Evolutionary conservation across 306 rosid species (phyloP), one percentile per base, ranked within the genome.

Genomic region (Cucumis cinereus): DNA sequence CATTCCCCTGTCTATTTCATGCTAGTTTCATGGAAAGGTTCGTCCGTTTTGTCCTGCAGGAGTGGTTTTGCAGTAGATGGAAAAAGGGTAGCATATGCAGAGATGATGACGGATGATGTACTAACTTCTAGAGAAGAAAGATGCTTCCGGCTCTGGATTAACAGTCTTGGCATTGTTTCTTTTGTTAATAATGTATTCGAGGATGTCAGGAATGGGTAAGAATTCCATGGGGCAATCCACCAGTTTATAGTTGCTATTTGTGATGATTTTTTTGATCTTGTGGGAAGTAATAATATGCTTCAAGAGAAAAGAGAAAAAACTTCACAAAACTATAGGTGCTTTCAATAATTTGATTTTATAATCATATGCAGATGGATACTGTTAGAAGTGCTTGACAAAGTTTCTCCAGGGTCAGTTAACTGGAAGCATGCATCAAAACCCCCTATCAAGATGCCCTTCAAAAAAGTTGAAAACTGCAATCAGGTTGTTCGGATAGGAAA

Each of bases 401-500:
- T 95, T 66, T 90, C 91, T 84, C 90, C 91, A 1, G 97, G 92
- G 66, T 86, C 91, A 16, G 98, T 95, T 74, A 82, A 86, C 81
- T 95, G 97, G 98, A 95, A 90, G 80, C 93, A 85, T n/a, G 92
- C 99, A 78, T 84, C 99, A 72, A 95, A 75, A 75, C 99, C 99
- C 43, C 99, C 99, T n/a, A 86, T 92, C 45, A 95, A 79, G 84
- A 92, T 95, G 99, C 99, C 98, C 5, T 95, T 95, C 80, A 89
- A 91, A 83, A 95, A 95, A 77, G 91, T 95, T 75, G 98, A 95
- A 89, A 95, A 95, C 76, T 90, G 99, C 90, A 95, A 95, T 78
- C 98, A 95, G 83, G 93, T 90, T 77, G 58, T 92, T 64, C 87
- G 84, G 89, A 78, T 95, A 43, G 93, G 90, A 73, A 88, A 80